Percentiles rank a stretch among this genome's conserved stretches.
Evolutionary conservation across 2,329 filamentous ascomycete species (phyloP).

Genomic region (Neodidymelliopsis sp.): DNA sequence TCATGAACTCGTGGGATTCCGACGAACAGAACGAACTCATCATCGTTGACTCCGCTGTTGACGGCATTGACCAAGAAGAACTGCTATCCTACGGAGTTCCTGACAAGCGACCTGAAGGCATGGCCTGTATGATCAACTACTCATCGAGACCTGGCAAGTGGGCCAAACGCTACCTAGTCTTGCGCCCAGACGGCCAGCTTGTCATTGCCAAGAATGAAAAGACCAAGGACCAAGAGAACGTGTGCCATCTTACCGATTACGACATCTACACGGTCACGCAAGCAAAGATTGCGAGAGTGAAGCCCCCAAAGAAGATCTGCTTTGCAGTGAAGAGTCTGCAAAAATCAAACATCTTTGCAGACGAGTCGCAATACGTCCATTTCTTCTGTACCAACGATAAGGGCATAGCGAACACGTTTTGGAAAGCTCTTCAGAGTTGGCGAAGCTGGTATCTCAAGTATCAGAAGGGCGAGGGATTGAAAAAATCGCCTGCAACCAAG

Average conservation of each 20-base stretch:
- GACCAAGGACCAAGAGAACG: slow-evolving; percentile 69
- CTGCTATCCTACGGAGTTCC: slow-evolving; percentile 73
- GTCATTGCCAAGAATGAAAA: slow-evolving; percentile 74
- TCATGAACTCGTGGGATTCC: slow-evolving; percentile 91
- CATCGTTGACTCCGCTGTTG: slow-evolving; percentile 66
- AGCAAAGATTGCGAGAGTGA: slow-evolving; percentile 73
- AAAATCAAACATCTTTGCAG: slow-evolving; percentile 82
- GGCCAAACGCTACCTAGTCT: slow-evolving; percentile 82
- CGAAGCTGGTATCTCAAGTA: slow-evolving; percentile 90
- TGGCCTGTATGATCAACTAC: slow-evolving; percentile 77
- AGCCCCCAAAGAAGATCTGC: slow-evolving; percentile 83
- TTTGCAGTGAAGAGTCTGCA: slow-evolving; percentile 93
- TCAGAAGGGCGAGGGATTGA: slow-evolving; percentile 66
- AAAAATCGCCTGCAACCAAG: slow-evolving; percentile 43
- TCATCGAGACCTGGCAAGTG: slow-evolving; percentile 85
- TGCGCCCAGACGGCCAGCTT: slow-evolving; percentile 77
- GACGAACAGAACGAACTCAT: slow-evolving; percentile 79
- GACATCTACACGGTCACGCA: slow-evolving; percentile 84
- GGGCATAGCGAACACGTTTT: slow-evolving; percentile 71
- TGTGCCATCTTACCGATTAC: slow-evolving; percentile 90
- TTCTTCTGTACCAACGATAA: slow-evolving; percentile 86
- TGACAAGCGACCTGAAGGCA: slow-evolving; percentile 68
- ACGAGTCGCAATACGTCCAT: slow-evolving; percentile 86
- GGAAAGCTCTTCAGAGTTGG: slow-evolving; percentile 77
- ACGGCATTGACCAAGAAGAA: slow-evolving; percentile 62